phyloP scores from a whole-genome alignment of 2,329 filamentous ascomycete genomes.

The Parastagonospora avenae region DNA sequence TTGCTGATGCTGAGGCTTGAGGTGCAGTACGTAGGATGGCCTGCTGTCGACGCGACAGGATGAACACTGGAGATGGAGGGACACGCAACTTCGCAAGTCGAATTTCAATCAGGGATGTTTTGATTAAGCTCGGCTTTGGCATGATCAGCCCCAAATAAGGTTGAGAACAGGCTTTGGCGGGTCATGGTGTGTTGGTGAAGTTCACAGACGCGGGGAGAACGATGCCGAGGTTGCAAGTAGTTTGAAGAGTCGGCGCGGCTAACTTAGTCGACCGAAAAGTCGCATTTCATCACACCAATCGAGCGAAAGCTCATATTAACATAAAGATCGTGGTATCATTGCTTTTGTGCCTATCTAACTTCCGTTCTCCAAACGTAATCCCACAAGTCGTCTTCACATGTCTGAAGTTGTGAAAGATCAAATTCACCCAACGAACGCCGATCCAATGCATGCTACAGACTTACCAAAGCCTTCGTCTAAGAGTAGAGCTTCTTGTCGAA shows the following conservation, averaged over 20 bases:
- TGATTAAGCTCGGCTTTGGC: slow-evolving; percentile 20
- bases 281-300: background rate
- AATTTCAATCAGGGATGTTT: slow-evolving; percentile 13
- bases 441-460: slow-evolving; percentile 33
- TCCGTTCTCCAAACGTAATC: slow-evolving; percentile 24
- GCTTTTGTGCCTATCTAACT: slow-evolving; percentile 39
- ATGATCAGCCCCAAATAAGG: slow-evolving; percentile 27
- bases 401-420: slow-evolving; percentile 18
- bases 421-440: slow-evolving; percentile 31
- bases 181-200: slow-evolving; percentile 29
- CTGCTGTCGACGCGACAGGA: background rate
- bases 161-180: slow-evolving; percentile 13
- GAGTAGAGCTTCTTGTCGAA: slow-evolving; percentile 99
- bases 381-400: slow-evolving; percentile 31
- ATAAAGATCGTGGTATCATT: slow-evolving; percentile 42
- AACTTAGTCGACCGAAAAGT: too few species aligned
- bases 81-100: background rate
- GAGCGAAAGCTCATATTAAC: background rate
- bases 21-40: background rate
- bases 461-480: slow-evolving; percentile 50
- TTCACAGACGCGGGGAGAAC: slow-evolving; percentile 29
- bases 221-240: slow-evolving; percentile 38
- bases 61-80: background rate
- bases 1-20: background rate
- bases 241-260: slow-evolving; percentile 10